phyloP scores from a whole-genome alignment of 1,139 yeast species.

The Magnusiomyces fungicola region DNA sequence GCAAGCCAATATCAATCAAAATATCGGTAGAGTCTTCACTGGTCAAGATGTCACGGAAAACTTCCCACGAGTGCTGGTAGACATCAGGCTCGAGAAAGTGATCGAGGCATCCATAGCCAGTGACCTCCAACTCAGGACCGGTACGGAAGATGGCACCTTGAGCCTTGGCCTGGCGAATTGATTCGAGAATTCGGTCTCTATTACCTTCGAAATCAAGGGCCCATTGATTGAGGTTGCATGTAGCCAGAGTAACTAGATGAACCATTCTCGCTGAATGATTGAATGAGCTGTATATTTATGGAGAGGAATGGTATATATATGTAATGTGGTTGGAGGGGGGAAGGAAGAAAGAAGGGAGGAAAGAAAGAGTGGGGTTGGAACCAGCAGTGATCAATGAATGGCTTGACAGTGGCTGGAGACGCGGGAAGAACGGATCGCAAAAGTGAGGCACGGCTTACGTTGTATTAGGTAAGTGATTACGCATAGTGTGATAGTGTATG shows the following conservation, averaged over 20 bases:
- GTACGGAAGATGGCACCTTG: constrained; percentile 78
- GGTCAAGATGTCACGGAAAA: constrained; percentile 67
- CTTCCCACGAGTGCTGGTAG: constrained; percentile 89
- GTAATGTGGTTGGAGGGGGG: no score
- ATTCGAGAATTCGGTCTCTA: constrained; percentile 77
- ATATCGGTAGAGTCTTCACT: constrained; percentile 66
- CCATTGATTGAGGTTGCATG: constrained; percentile 88
- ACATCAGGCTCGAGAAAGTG: constrained; percentile 89
- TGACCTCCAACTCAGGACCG: constrained; percentile 92
- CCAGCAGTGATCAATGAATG: no score
- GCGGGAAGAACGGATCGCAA: no score
- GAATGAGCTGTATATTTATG: no score
- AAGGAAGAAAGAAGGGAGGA: no score
- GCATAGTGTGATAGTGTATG: no score
- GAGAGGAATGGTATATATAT: no score
- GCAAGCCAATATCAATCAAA: constrained; percentile 88
- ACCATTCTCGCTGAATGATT: no score
- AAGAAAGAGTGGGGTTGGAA: no score
- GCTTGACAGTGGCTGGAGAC: no score
- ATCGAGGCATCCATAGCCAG: constrained; percentile 90
- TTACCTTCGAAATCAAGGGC: constrained; percentile 97
- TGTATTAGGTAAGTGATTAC: no score
- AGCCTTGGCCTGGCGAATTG: constrained; percentile 67
- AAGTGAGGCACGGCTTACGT: no score
- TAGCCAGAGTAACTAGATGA: constrained; percentile 49